These are phyloP conservation scores for Candida patagonica DNA, from an alignment of 805 yeast genomes.

Conservation along the genomic window DNA sequence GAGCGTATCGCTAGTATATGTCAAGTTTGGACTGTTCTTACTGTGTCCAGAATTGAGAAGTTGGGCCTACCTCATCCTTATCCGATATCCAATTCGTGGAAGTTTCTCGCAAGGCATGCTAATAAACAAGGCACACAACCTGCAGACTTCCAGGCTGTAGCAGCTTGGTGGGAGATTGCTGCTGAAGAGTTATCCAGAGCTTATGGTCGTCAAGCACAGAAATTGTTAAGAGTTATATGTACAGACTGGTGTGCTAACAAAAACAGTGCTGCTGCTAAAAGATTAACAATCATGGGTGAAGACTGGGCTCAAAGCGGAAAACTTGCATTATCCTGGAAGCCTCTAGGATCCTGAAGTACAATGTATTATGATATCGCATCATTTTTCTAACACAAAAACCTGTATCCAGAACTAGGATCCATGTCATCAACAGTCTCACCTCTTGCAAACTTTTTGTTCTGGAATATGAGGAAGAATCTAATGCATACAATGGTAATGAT, in stretches of 20 bases:
- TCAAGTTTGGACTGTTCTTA: constrained; percentile 68
- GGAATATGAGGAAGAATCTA: constrained; percentile 8
- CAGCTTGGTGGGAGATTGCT: constrained; percentile 90
- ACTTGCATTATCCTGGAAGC: constrained; percentile 23
- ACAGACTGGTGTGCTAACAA: constrained; percentile 45
- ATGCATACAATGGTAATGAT: constrained; percentile 13
- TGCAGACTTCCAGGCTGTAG: constrained; percentile 60
- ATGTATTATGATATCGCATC: not conserved
- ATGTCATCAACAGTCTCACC: constrained; percentile 22
- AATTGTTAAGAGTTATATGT: constrained; percentile 43
- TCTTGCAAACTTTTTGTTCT: constrained; percentile 17
- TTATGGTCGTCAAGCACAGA: constrained; percentile 64
- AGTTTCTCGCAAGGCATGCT: constrained; percentile 57
- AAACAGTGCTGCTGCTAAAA: constrained; percentile 66
- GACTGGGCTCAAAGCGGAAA: constrained; percentile 51
- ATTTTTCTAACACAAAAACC: constrained; percentile 14
- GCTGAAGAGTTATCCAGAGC: constrained; percentile 44
- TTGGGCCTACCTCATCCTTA: constrained; percentile 37
- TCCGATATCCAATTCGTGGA: constrained; percentile 57
- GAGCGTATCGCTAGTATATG: constrained; percentile 84
- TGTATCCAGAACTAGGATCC: constrained; percentile 23
- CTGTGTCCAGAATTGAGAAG: constrained; percentile 34
- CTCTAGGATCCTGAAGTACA: constrained; percentile 6
- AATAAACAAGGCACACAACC: constrained; percentile 46
- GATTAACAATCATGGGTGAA: constrained; percentile 69